phyloP scores from a whole-genome alignment of 2,329 filamentous ascomycete genomes.

The Fusarium staphyleae region DNA sequence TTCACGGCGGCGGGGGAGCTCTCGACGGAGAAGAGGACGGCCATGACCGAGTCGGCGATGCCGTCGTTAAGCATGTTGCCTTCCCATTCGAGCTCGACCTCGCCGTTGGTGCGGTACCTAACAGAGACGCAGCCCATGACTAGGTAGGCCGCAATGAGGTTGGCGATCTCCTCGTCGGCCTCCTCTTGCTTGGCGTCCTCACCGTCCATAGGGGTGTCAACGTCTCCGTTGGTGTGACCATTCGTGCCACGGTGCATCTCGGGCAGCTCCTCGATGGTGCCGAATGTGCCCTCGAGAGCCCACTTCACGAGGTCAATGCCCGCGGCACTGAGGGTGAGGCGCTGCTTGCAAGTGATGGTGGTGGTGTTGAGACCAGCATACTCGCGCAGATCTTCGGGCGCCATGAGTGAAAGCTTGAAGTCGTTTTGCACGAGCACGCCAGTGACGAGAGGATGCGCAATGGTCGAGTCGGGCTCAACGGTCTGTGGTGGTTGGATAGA shows the following conservation, averaged over 20 bases:
- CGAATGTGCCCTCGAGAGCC: slow-evolving; percentile 94
- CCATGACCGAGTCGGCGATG: slow-evolving; percentile 96
- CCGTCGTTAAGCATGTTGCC: slow-evolving; percentile 97
- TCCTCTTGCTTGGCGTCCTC: slow-evolving; percentile 54
- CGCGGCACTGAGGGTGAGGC: slow-evolving; percentile 84
- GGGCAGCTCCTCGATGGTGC: slow-evolving; percentile 75
- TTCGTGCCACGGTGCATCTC: slow-evolving; percentile 56
- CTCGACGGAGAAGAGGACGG: slow-evolving; percentile 89
- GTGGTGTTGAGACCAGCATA: slow-evolving; percentile 98
- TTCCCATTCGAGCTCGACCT: slow-evolving; percentile 95
- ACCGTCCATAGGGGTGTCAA: slow-evolving; percentile 47
- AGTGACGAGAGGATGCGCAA: slow-evolving; percentile 67
- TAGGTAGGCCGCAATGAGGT: slow-evolving; percentile 63
- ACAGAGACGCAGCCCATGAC: slow-evolving; percentile 93
- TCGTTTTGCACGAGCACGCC: slow-evolving; percentile 97
- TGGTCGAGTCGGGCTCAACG: slow-evolving; percentile 25
- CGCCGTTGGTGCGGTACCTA: slow-evolving; percentile 76
- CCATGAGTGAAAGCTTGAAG: slow-evolving; percentile 97
- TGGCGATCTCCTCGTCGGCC: slow-evolving; percentile 69
- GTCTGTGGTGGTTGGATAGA: slow-evolving; percentile 73
- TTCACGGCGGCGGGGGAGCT: slow-evolving; percentile 94
- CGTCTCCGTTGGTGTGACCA: slow-evolving; percentile 46
- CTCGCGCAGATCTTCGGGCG: slow-evolving; percentile 91
- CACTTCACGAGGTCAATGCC: slow-evolving; percentile 91
- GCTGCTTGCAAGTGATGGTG: slow-evolving; percentile 90